These are phyloP conservation scores for Phytophthora hibernalis DNA, from an alignment of 352 stramenopile species.

Conservation along the genomic window DNA sequence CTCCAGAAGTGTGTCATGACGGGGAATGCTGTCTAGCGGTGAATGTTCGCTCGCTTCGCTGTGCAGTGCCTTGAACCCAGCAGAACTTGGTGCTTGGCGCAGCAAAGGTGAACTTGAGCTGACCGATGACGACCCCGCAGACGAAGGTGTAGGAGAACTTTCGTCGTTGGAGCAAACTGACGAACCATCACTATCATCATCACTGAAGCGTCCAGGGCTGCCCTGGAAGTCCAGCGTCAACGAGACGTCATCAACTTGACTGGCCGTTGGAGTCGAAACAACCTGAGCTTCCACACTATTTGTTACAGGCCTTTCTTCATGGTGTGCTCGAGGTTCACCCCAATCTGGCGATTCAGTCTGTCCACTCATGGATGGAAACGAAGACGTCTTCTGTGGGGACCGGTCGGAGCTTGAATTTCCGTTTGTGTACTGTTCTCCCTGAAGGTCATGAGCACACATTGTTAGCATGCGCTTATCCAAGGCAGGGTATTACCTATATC, in stretches of 20 bases:
- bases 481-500: neutral
- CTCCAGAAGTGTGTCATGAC: conserved; percentile 14
- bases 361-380: conserved; percentile 32
- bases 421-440: conserved; percentile 16
- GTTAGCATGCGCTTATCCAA: conserved; percentile 7
- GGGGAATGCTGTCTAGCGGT: conserved; percentile 16
- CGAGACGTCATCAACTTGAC: conserved; percentile 15
- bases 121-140: conserved; percentile 25
- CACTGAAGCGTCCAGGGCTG: conserved; percentile 18
- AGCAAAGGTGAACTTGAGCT: conserved; percentile 33
- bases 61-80: conserved; percentile 22
- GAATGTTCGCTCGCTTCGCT: conserved; percentile 21
- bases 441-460: neutral
- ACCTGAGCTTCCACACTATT: neutral
- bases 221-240: conserved; percentile 30
- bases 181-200: conserved; percentile 41
- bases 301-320: conserved; percentile 8
- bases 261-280: neutral
- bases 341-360: conserved; percentile 4
- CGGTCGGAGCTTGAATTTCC: conserved; percentile 6
- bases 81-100: conserved; percentile 6
- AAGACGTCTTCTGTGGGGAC: conserved; percentile 38
- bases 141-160: conserved; percentile 26
- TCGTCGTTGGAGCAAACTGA: conserved; percentile 28
- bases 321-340: conserved; percentile 13